Evolutionary conservation across 768 basidiomycete genomes (phyloP).

Genomic region (Peribolospora baueri): DNA sequence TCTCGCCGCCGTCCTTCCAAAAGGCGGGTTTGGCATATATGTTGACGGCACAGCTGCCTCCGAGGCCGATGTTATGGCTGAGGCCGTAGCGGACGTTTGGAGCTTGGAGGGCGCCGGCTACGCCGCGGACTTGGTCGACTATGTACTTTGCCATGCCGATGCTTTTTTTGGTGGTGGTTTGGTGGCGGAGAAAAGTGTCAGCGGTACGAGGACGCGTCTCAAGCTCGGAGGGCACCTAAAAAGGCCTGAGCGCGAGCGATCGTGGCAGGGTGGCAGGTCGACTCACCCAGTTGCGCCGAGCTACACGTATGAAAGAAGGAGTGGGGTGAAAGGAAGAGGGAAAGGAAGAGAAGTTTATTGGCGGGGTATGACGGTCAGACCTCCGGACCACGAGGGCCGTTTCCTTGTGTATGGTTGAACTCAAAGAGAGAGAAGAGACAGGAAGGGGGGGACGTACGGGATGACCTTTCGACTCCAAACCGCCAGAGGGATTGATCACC

Average conservation of each 20-base stretch:
- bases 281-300: no score
- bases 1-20: conserved; percentile 41
- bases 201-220: conserved; percentile 29
- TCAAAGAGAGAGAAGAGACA: neutral
- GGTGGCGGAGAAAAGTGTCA: conserved; percentile 25
- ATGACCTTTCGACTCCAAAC: conserved; percentile 70
- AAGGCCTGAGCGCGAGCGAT: neutral
- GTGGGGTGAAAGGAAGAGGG: neutral
- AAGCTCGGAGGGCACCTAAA: conserved; percentile 11
- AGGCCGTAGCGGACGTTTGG: neutral
- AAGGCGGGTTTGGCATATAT: conserved; percentile 56
- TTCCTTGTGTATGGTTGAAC: neutral
- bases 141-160: no score
- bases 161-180: no score
- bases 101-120: neutral
- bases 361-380: conserved; percentile 10
- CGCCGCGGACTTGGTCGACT: no score
- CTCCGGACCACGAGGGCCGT: conserved; percentile 7
- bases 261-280: no score
- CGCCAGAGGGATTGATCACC: conserved; percentile 62
- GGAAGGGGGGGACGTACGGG: conserved; percentile 20
- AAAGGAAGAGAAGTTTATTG: conserved; percentile 1
- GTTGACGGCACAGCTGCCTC: conserved; percentile 34
- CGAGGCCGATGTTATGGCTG: neutral
- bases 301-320: neutral